Percentiles rank a stretch among this genome's conserved stretches.
Conservation (phyloP, 805 yeast species). For the Priceomyces carsonii region DNA sequence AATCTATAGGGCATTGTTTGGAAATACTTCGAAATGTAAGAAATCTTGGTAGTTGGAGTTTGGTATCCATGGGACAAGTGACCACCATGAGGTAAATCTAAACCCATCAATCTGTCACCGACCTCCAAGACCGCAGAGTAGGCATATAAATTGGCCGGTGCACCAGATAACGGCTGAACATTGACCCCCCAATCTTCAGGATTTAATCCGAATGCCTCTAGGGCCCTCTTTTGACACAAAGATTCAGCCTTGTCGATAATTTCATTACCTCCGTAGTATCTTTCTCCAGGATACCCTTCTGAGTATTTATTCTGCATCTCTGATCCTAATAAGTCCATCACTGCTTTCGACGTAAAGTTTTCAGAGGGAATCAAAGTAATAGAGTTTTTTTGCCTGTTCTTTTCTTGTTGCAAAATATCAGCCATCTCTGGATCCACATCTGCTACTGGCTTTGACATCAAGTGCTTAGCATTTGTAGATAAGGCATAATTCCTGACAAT, state of each 20-base stretch:
- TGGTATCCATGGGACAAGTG: constrained; percentile 98
- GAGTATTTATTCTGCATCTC: constrained; percentile 99
- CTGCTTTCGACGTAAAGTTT: constrained; percentile 95
- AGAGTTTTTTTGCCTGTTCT: constrained; percentile 88
- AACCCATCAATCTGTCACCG: constrained; percentile 96
- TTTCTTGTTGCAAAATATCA: constrained; percentile 73
- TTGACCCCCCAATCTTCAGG: constrained; percentile 95
- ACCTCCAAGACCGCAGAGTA: constrained; percentile 94
- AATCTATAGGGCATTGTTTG: constrained; percentile 99
- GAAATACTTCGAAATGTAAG: constrained; percentile 93
- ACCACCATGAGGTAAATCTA: constrained; percentile 98
- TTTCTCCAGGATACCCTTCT: constrained; percentile 98
- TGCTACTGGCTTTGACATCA: constrained; percentile 60
- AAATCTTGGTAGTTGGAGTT: constrained; percentile 88
- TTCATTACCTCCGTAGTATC: constrained; percentile 99
- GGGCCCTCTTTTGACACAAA: constrained; percentile 92
- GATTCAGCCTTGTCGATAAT: constrained; percentile 91
- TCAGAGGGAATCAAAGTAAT: constrained; percentile 95
- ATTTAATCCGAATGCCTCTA: constrained; percentile 80
- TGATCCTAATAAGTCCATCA: constrained; percentile 94
- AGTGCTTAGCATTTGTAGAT: constrained; percentile 61
- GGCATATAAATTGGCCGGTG: constrained; percentile 97
- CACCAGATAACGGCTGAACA: constrained; percentile 94
- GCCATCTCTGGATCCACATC: constrained; percentile 83
- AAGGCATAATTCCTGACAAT: constrained; percentile 53